Evolutionary conservation across 805 yeast species (phyloP).

Genomic region (Kazachstania viticola): DNA sequence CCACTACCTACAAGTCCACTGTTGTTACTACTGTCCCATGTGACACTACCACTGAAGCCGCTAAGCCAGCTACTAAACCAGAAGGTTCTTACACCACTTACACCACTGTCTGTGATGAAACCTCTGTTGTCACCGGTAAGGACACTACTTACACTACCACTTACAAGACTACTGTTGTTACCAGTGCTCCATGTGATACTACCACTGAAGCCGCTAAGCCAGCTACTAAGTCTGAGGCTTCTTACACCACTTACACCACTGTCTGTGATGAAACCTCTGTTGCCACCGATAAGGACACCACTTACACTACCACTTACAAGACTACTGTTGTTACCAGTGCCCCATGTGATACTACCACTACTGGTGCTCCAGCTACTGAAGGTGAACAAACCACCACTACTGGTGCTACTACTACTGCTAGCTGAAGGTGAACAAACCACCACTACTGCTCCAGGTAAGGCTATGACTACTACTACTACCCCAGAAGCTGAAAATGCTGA

Average conservation of each 20-base stretch:
- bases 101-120: conserved; percentile 1
- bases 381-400: conserved; percentile 2
- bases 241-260: not conserved
- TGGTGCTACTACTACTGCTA: not conserved
- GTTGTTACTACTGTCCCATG: not conserved
- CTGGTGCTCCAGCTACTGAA: not conserved
- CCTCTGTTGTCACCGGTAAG: conserved; percentile 1
- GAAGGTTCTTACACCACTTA: not conserved
- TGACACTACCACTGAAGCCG: not conserved
- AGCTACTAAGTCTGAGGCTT: no score
- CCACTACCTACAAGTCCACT: not conserved
- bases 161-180: conserved; percentile 2
- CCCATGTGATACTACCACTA: not conserved
- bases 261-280: conserved; percentile 2
- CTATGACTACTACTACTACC: conserved; percentile 2
- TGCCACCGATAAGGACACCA: not conserved
- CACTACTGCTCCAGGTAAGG: not conserved
- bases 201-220: not conserved
- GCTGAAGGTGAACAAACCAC: not conserved
- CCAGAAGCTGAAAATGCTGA: conserved; percentile 1
- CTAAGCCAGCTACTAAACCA: not conserved
- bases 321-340: not conserved
- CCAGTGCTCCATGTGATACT: not conserved
- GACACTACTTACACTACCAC: conserved; percentile 1
- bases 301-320: not conserved